Evolutionary conservation across 2,329 filamentous ascomycete species (phyloP).

Genomic region (Neospermospora avenae): DNA sequence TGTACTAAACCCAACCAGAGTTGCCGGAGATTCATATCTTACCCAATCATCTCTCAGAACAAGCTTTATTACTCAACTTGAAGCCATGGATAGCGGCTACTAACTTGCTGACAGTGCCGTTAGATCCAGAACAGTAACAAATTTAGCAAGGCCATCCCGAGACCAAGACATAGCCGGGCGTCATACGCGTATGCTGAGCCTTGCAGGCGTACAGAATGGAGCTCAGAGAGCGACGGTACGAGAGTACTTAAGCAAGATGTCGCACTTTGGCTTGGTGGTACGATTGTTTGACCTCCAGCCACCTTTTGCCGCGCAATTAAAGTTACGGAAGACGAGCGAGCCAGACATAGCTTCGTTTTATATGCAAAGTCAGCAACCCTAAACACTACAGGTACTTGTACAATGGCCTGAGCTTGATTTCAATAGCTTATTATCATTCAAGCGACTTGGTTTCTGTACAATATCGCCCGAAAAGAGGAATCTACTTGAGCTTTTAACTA

Average conservation of each 20-base stretch:
- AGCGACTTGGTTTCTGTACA: too few species aligned
- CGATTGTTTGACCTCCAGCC: neutral
- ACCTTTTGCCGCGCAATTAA: neutral
- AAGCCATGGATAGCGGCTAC: neutral
- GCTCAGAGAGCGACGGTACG: neutral
- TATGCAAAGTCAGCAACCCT: neutral
- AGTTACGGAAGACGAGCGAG: neutral
- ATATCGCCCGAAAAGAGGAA: neutral
- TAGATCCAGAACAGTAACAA: neutral
- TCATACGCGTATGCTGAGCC: conserved; percentile 2
- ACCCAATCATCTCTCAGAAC: neutral
- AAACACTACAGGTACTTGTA: too few species aligned
- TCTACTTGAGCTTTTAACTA: neutral
- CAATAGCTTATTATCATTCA: too few species aligned
- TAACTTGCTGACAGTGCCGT: neutral
- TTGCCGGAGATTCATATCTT: neutral
- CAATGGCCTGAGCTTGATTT: too few species aligned
- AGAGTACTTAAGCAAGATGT: neutral
- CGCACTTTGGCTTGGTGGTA: neutral
- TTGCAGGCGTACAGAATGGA: neutral
- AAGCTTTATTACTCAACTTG: neutral
- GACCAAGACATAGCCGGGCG: neutral
- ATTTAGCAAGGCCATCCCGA: neutral
- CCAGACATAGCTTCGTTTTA: neutral
- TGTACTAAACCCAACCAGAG: neutral